These are phyloP conservation scores for Lactifluus piperatus DNA, from an alignment of 768 basidiomycete species.

Conservation along the genomic window DNA sequence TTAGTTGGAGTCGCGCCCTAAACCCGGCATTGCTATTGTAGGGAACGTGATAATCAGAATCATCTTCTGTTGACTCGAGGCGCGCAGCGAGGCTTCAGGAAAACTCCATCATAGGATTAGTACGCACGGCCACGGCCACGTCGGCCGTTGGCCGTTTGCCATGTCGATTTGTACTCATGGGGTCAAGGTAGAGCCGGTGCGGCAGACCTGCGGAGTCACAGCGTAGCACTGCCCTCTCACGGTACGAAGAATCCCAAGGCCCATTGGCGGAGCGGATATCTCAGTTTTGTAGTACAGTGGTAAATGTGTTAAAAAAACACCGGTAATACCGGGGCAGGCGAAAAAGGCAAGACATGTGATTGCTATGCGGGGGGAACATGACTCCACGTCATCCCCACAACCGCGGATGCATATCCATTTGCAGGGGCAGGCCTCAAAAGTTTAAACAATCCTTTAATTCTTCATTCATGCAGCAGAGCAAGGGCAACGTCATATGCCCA, in stretches of 20 bases:
- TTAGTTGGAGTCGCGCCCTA: background rate
- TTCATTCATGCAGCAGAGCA: background rate
- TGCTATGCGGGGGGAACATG: background rate
- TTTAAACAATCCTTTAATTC: background rate
- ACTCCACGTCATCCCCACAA: background rate
- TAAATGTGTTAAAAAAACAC: background rate
- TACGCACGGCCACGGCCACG: constrained; percentile 1
- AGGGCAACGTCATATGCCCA: background rate
- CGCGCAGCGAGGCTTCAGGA: background rate
- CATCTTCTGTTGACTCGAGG: constrained; percentile 1
- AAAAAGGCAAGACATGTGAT: background rate
- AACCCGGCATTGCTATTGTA: background rate
- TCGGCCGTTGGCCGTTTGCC: too few species aligned
- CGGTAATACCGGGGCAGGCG: background rate
- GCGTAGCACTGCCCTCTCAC: background rate
- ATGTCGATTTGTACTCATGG: too few species aligned
- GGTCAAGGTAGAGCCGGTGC: background rate
- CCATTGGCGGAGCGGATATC: too few species aligned
- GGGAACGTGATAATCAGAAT: background rate
- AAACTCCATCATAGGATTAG: background rate
- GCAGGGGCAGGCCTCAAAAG: background rate
- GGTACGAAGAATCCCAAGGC: too few species aligned
- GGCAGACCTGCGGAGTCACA: background rate
- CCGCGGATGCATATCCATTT: too few species aligned
- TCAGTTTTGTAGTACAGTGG: background rate